Conservation (phyloP, 495 filamentous ascomycete genomes). For the Amniculicola lignicola region DNA sequence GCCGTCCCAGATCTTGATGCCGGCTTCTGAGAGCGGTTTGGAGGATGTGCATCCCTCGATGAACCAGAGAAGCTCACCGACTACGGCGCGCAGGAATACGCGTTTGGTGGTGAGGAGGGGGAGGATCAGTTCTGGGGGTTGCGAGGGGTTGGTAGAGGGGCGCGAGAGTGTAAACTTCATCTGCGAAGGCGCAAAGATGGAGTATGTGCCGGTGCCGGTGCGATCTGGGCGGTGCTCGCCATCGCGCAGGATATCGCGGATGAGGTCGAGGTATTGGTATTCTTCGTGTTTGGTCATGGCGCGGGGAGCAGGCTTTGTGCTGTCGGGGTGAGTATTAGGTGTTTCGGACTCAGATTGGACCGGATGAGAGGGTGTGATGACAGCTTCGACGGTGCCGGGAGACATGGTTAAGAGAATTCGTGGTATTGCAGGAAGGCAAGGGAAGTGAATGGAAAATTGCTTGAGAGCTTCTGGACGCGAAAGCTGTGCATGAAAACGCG, state of each 20-base stretch:
- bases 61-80: slow-evolving; percentile 97
- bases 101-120: slow-evolving; percentile 96
- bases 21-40: slow-evolving; percentile 64
- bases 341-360: neutral
- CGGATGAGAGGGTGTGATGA: slow-evolving; percentile 7
- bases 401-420: slow-evolving; percentile 9
- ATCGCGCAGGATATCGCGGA: slow-evolving; percentile 67
- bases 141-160: slow-evolving; percentile 41
- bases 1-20: slow-evolving; percentile 97
- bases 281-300: slow-evolving; percentile 38
- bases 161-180: slow-evolving; percentile 80
- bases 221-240: slow-evolving; percentile 82
- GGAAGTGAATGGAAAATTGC: neutral
- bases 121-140: slow-evolving; percentile 57
- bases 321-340: neutral
- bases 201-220: slow-evolving; percentile 88
- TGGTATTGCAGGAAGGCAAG: neutral
- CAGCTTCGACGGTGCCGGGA: slow-evolving; percentile 11
- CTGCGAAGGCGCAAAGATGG: slow-evolving; percentile 80
- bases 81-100: slow-evolving; percentile 85
- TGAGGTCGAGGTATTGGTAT: slow-evolving; percentile 47
- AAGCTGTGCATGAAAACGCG: slow-evolving; percentile 18
- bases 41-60: slow-evolving; percentile 79
- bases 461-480: too few relatives aligned
- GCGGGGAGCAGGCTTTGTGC: neutral